Percentiles rank a stretch among this genome's conserved stretches.
Evolutionary conservation across 2,329 filamentous ascomycete genomes (phyloP).

Genomic region (Endocalyx cinctus): DNA sequence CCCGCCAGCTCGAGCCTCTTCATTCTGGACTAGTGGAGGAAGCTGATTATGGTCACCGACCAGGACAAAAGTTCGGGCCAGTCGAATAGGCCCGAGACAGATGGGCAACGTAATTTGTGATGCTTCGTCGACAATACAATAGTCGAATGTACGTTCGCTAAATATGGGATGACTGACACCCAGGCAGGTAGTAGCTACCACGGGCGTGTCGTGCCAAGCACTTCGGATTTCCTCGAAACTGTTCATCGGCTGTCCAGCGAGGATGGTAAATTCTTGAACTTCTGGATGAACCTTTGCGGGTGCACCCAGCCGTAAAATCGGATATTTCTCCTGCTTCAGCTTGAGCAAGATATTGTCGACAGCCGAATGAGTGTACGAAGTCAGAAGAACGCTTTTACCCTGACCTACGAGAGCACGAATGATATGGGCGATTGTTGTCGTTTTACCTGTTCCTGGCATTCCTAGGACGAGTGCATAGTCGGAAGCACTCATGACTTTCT

Average conservation of each 20-base stretch:
- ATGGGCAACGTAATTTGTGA: slow-evolving; percentile 96
- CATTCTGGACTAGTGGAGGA: slow-evolving; percentile 89
- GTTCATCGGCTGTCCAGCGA: slow-evolving; percentile 69
- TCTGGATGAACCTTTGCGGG: slow-evolving; percentile 82
- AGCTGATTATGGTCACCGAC: slow-evolving; percentile 97
- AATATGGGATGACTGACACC: slow-evolving; percentile 89
- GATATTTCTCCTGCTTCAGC: slow-evolving; percentile 71
- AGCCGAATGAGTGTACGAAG: slow-evolving; percentile 94
- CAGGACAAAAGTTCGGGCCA: slow-evolving; percentile 88
- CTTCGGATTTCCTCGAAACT: slow-evolving; percentile 79
- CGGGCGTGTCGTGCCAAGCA: slow-evolving; percentile 78
- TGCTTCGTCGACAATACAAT: slow-evolving; percentile 97
- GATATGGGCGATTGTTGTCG: slow-evolving; percentile 95
- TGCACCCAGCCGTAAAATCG: slow-evolving; percentile 80
- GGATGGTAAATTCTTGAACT: slow-evolving; percentile 76
- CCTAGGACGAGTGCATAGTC: slow-evolving; percentile 97
- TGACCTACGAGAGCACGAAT: slow-evolving; percentile 85
- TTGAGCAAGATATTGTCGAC: slow-evolving; percentile 98
- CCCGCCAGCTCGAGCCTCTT: slow-evolving; percentile 77
- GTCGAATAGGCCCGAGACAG: slow-evolving; percentile 86
- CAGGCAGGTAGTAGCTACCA: slow-evolving; percentile 93
- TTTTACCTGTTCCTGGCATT: slow-evolving; percentile 98
- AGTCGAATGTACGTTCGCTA: slow-evolving; percentile 85
- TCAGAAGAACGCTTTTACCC: slow-evolving; percentile 87
- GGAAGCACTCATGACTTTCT: slow-evolving; percentile 91